phyloP scores from a whole-genome alignment of 1,284 basidiomycete species.

The Volvariella surrecta region DNA sequence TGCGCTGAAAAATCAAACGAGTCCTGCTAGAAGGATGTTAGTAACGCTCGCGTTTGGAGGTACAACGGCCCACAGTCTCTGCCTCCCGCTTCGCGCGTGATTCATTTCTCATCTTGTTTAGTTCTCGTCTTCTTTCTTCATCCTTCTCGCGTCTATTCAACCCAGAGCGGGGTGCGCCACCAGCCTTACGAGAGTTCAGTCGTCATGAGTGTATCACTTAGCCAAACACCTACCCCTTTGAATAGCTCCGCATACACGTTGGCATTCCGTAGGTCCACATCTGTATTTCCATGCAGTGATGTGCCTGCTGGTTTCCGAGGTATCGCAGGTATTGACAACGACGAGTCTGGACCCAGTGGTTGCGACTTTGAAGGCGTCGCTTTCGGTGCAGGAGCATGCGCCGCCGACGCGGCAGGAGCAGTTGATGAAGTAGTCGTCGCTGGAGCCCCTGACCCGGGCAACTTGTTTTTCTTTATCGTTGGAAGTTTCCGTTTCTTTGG shows the following conservation, averaged over 20 bases:
- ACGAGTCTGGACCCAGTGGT: conserved; percentile 13
- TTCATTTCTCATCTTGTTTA: conserved; percentile 65
- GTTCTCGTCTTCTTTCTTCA: conserved; percentile 58
- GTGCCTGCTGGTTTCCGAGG: not conserved
- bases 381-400: conserved; percentile 9
- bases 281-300: conserved; percentile 30
- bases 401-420: conserved; percentile 15
- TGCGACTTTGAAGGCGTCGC: conserved; percentile 15
- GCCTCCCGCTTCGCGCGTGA: conserved; percentile 47
- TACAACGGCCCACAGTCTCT: conserved; percentile 38
- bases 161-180: conserved; percentile 49
- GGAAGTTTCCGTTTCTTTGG: conserved; percentile 60
- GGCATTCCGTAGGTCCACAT: conserved; percentile 56
- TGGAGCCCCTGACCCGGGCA: not conserved
- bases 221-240: conserved; percentile 38
- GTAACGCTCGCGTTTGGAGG: conserved; percentile 2
- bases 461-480: conserved; percentile 65
- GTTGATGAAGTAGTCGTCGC: conserved; percentile 19
- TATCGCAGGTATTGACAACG: not conserved
- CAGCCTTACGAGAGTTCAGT: conserved; percentile 25
- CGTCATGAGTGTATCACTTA: conserved; percentile 1
- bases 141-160: conserved; percentile 53
- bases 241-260: conserved; percentile 60
- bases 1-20: conserved; percentile 65
- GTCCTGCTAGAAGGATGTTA: conserved; percentile 32